Evolutionary conservation across 768 basidiomycete species (phyloP).

Genomic region (Trametes elegans): DNA sequence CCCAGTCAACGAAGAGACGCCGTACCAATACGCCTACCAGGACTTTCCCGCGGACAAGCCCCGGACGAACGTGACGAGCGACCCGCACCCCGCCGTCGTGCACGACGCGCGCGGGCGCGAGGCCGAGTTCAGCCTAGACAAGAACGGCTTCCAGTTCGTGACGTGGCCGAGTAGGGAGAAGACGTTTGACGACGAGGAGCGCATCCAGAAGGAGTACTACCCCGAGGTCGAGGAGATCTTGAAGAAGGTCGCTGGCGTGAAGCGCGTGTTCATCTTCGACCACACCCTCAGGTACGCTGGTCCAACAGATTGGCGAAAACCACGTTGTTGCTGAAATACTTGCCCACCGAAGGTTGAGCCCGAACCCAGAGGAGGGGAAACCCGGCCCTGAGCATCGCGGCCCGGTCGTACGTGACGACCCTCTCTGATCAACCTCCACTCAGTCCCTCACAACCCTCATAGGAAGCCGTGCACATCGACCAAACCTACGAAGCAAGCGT

Average conservation of each 20-base stretch:
- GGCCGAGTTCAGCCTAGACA: conserved; percentile 32
- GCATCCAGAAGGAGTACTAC: conserved; percentile 38
- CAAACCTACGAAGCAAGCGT: conserved; percentile 37
- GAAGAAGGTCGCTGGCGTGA: conserved; percentile 39
- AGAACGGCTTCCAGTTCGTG: conserved; percentile 41
- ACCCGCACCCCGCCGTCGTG: conserved; percentile 17
- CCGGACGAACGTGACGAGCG: conserved; percentile 25
- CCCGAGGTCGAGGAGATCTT: conserved; percentile 39
- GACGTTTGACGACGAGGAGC: conserved; percentile 38
- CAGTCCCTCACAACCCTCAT: background rate
- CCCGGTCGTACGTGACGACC: background rate
- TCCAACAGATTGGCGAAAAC: background rate
- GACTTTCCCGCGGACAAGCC: conserved; percentile 28
- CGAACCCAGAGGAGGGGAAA: conserved; percentile 3
- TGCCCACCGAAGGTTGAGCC: conserved; percentile 15
- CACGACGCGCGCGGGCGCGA: conserved; percentile 28
- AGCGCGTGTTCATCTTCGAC: conserved; percentile 42
- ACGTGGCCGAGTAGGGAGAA: conserved; percentile 32
- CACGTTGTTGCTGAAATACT: background rate
- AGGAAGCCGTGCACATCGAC: conserved; percentile 42
- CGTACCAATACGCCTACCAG: conserved; percentile 32
- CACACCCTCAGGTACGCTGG: conserved; percentile 35
- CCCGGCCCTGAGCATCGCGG: background rate
- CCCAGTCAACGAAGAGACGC: conserved; percentile 25
- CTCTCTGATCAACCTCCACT: background rate